phyloP scores from a whole-genome alignment of 1,284 basidiomycete species.

The Heterobasidion occidentale region DNA sequence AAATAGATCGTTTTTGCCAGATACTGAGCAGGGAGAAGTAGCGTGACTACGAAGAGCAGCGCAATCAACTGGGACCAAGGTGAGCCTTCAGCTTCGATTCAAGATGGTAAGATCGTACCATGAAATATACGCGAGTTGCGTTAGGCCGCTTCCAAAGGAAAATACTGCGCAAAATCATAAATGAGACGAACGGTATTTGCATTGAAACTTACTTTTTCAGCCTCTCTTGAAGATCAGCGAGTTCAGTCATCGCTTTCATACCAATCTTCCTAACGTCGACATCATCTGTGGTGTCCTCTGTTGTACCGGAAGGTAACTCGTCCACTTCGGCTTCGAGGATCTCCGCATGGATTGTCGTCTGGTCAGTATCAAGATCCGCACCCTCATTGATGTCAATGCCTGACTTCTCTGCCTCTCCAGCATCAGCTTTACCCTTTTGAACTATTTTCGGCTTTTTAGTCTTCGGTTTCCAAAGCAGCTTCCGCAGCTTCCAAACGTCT shows the following conservation, averaged over 20 bases:
- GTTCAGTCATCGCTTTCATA: slow-evolving; percentile 33
- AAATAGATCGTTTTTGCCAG: slow-evolving; percentile 40
- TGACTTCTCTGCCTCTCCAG: slow-evolving; percentile 5
- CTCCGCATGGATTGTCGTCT: neutral
- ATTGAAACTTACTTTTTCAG: slow-evolving; percentile 47
- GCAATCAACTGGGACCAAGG: slow-evolving; percentile 21
- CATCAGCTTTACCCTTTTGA: slow-evolving; percentile 17
- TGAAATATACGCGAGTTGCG: slow-evolving; percentile 26
- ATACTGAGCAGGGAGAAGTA: slow-evolving; percentile 41
- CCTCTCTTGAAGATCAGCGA: slow-evolving; percentile 59
- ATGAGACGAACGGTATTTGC: neutral
- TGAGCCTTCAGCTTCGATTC: neutral
- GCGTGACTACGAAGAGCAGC: slow-evolving; percentile 29
- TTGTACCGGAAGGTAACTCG: neutral
- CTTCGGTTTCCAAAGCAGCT: slow-evolving; percentile 19
- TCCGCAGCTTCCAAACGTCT: slow-evolving; percentile 48
- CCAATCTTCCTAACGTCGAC: slow-evolving; percentile 20
- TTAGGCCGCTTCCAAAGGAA: slow-evolving; percentile 54
- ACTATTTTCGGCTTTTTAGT: slow-evolving; percentile 19
- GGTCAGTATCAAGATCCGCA: neutral
- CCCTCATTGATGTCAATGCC: neutral
- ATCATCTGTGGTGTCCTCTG: neutral
- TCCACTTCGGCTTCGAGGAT: neutral
- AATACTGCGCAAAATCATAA: slow-evolving; percentile 30
- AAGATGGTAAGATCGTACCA: neutral